Evolutionary conservation across 345 rosid species (phyloP).

Genomic region (Luvunga scandens): DNA sequence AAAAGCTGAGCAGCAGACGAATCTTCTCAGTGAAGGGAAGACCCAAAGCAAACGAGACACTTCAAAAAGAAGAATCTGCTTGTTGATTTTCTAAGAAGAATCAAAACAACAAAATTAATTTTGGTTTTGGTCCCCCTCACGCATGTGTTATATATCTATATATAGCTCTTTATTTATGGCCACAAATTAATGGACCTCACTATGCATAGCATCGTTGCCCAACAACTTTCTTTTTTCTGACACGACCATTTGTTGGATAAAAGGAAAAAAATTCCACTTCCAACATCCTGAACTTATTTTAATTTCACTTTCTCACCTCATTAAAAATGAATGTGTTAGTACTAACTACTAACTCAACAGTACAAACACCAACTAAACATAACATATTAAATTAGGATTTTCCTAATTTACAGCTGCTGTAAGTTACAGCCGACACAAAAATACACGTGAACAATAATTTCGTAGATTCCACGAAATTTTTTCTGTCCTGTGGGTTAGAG

Average conservation of each 20-base stretch:
- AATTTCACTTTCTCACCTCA: not conserved
- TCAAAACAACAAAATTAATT: not conserved
- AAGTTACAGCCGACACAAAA: too few species aligned
- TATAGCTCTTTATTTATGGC: not conserved
- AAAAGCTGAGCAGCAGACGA: not conserved
- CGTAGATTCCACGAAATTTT: too few species aligned
- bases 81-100: not conserved
- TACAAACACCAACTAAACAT: not conserved
- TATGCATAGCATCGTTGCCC: not conserved
- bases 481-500: too few species aligned
- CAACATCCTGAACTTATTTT: not conserved
- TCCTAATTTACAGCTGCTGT: too few species aligned
- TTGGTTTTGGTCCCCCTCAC: conserved; percentile 1
- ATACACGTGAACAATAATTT: too few species aligned
- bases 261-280: not conserved
- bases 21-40: not conserved
- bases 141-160: not conserved
- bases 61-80: not conserved
- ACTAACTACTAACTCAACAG: not conserved
- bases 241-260: not conserved
- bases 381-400: too few species aligned
- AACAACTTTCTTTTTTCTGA: not conserved
- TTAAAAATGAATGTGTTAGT: not conserved
- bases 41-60: not conserved
- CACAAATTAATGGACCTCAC: not conserved